Evolutionary conservation across 345 rosid genomes (phyloP).

Genomic region (Populus deltoides): DNA sequence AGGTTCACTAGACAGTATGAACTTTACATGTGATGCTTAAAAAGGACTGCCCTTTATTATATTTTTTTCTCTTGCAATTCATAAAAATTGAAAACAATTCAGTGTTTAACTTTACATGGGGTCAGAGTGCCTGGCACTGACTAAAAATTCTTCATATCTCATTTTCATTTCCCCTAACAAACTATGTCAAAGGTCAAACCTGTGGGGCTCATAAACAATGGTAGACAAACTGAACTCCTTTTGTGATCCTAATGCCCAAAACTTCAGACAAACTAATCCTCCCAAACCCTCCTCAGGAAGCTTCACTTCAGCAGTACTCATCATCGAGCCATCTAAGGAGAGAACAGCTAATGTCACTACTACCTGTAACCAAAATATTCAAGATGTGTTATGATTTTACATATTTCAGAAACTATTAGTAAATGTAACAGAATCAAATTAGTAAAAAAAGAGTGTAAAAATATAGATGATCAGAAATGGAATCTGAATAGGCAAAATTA

Average conservation of each 20-base stretch:
- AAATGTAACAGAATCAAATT: not conserved
- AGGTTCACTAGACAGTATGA: not conserved
- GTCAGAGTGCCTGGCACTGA: not conserved
- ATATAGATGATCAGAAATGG: not conserved
- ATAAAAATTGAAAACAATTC: not conserved
- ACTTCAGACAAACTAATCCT: slow-evolving; percentile 79
- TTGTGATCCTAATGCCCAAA: slow-evolving; percentile 62
- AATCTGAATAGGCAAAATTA: not conserved
- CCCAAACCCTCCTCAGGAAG: slow-evolving; percentile 90
- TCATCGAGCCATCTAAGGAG: slow-evolving; percentile 71
- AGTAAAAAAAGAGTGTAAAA: not conserved
- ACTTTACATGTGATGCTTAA: not conserved
- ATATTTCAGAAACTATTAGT: not conserved
- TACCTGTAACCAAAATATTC: slow-evolving; percentile 43
- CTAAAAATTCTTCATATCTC: not conserved
- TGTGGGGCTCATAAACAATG: slow-evolving; percentile 90
- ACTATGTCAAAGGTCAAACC: slow-evolving; percentile 33
- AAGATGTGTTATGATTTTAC: slow-evolving; percentile 8
- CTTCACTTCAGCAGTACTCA: slow-evolving; percentile 82
- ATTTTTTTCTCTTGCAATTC: not conserved
- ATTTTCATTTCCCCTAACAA: not conserved
- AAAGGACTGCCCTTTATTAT: not conserved
- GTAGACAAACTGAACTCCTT: slow-evolving; percentile 70
- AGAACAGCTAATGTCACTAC: slow-evolving; percentile 73
- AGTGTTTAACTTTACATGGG: not conserved